Conservation (phyloP, 176 grass and related monocot species). For the Carex cristatella region DNA sequence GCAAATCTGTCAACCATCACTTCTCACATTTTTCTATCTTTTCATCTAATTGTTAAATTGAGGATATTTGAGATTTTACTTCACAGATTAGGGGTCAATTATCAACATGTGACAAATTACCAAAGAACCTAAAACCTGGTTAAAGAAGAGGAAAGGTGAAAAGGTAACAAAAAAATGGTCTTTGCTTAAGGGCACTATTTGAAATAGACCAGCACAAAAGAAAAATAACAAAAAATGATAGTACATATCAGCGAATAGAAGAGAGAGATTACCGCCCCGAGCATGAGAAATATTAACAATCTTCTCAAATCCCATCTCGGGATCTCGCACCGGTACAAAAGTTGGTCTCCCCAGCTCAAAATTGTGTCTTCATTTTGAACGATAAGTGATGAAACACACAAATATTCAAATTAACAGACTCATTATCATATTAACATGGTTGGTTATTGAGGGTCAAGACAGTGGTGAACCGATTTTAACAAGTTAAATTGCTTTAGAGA, state of each 20-base stretch:
- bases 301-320: slow-evolving; percentile 85
- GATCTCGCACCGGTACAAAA: slow-evolving; percentile 56
- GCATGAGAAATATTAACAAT: slow-evolving; percentile 87
- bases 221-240: slow-evolving; percentile 1
- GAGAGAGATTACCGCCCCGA: slow-evolving; percentile 48
- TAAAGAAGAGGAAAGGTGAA: background rate
- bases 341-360: slow-evolving; percentile 68
- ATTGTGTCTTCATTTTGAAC: slow-evolving; percentile 40
- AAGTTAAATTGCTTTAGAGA: background rate
- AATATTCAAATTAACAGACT: background rate
- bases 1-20: background rate
- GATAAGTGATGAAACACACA: background rate
- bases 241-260: background rate
- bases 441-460: background rate
- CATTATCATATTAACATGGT: background rate
- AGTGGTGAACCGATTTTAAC: background rate
- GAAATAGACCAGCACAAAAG: background rate
- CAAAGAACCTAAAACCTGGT: too few relatives aligned
- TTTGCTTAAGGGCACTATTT: background rate
- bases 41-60: background rate
- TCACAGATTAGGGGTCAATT: background rate
- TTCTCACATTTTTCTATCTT: background rate
- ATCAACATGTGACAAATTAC: background rate
- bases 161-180: background rate
- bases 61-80: background rate